Base-by-base conservation (phyloP, 148 eudicot species). In the Vaccinium macrocarpon region DNA sequence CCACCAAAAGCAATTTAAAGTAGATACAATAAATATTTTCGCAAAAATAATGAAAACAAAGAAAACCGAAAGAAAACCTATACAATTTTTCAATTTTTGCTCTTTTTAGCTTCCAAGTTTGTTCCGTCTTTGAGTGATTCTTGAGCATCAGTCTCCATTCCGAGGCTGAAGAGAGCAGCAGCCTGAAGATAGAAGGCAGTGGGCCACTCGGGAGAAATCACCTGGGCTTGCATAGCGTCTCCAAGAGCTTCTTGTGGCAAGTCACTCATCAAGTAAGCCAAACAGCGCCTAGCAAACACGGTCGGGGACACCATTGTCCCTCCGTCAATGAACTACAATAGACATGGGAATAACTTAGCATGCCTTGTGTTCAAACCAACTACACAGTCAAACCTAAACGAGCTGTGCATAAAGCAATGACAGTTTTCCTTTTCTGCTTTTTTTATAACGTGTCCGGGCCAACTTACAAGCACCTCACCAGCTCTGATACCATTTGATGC, bases 301-400 rank as follows among this genome's bases (percentile, higher is more conserved):
- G 94, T 92, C 13, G 94, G 94, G 23, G 94, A 92, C 2, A 92
- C 90, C 94, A 92, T 92, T 11, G 94, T 91, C 49, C 94, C 93
- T 7, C 90, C 91, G 81, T 92, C 94, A 64, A 91, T 90, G 87
- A 92, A 91, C 93, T 91, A 76, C 80, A 86, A 29, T n/a, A 18
- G 19, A 49, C 81, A 72, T 27, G 56, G 57, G 8, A 48, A 16
- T 66, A 78, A 21, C 19, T 68, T 50, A n/a, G n/a, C n/a, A 23
- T 51, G 49, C 38, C 57, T 66, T 49, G 27, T n/a, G 5, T 51
- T 46, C 9, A 18, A 52, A 29, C 18, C 64, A 78, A 64, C 73
- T 27, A 27, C 23, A 25, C 38, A 27, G 48, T 27, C 15, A 14
- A 42, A 32, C 12, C 16, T 27, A 29, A 70, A 51, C 48, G 27